Conservation (phyloP, 2,329 filamentous ascomycete species). For the Paecilomyces sp. region DNA sequence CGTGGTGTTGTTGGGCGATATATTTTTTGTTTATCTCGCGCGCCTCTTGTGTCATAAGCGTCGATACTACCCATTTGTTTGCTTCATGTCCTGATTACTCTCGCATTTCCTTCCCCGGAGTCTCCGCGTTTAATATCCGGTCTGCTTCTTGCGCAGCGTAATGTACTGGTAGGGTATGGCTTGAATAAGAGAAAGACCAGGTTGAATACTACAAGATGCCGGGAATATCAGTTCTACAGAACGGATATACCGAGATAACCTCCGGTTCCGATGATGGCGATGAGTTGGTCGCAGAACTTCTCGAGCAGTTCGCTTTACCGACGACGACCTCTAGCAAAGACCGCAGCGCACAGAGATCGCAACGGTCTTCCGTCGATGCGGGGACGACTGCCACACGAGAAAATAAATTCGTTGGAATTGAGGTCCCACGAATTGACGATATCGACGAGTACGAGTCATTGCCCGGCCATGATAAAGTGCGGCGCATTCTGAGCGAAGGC, state of each 20-base stretch:
- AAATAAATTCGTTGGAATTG: conserved; percentile 14
- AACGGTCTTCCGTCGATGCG: neutral
- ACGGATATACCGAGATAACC: conserved; percentile 4
- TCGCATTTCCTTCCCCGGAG: neutral
- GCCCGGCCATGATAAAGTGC: conserved; percentile 30
- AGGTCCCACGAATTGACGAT: conserved; percentile 23
- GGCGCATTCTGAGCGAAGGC: conserved; percentile 22
- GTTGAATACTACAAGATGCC: neutral
- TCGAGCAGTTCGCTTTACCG: conserved; percentile 8
- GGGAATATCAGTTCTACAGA: neutral
- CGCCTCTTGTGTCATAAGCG: neutral
- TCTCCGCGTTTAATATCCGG: neutral
- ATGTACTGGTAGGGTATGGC: neutral
- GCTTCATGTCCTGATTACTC: neutral
- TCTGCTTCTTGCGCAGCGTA: neutral
- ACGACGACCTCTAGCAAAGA: neutral
- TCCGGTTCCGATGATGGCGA: conserved; percentile 11
- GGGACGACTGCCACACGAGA: neutral
- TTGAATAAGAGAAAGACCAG: neutral
- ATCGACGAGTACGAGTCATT: conserved; percentile 30
- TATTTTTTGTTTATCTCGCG: neutral
- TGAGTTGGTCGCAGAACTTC: conserved; percentile 12
- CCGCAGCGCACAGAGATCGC: neutral
- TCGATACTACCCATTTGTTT: neutral
- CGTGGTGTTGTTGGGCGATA: neutral